phyloP scores from a whole-genome alignment of 169 alveolate genomes.

The Eimeria praecox region DNA sequence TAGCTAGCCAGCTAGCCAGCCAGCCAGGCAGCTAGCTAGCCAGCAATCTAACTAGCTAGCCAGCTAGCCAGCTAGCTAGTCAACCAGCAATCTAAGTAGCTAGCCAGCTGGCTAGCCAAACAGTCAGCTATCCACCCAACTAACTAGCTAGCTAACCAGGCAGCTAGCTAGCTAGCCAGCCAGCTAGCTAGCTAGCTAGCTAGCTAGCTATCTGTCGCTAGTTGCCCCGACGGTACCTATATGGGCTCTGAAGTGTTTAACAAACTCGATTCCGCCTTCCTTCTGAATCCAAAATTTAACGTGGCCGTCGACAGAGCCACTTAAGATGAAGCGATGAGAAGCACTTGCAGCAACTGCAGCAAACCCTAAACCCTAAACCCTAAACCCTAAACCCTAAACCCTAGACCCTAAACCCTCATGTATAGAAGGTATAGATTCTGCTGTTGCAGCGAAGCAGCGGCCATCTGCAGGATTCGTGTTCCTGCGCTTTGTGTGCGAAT shows the following conservation, averaged over 20 bases:
- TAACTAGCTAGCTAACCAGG: neutral
- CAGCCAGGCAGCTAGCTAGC: neutral
- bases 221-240: no score
- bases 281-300: slow-evolving; percentile 98
- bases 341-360: slow-evolving; percentile 90
- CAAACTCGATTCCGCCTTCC: slow-evolving; percentile 96
- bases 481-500: neutral
- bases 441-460: neutral
- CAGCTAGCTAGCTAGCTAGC: neutral
- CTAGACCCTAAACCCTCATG: neutral
- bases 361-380: neutral
- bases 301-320: slow-evolving; percentile 97
- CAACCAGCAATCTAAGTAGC: no score
- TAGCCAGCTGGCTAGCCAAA: neutral
- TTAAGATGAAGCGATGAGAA: slow-evolving; percentile 93
- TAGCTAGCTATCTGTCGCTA: slow-evolving; percentile 29
- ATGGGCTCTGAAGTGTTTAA: slow-evolving; percentile 98
- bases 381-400: neutral
- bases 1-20: neutral
- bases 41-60: neutral
- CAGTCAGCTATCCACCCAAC: neutral
- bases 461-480: neutral
- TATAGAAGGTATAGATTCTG: neutral
- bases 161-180: neutral
- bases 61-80: no score